Evolutionary conservation across 108 stramenopile genomes (phyloP), one percentile per base, ranked within the genome.

Genomic region (Licmophora abbreviata): DNA sequence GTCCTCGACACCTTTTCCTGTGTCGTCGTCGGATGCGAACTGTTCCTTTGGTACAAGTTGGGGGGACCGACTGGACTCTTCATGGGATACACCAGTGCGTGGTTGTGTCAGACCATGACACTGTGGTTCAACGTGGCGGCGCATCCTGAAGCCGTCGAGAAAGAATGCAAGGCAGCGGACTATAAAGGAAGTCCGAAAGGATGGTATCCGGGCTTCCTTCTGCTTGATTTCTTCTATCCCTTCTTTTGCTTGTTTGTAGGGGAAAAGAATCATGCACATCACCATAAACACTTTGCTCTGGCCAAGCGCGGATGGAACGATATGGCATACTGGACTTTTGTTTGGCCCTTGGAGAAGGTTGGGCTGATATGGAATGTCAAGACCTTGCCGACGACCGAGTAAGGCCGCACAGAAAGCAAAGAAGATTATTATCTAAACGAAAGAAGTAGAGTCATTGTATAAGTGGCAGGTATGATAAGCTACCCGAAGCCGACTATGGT

Each of bases 91-190:
- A 71, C 68, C 0, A 58, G 59, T 31, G 50, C 56, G 34, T 73
- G 71, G 71, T 44, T 77, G 3, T 77, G 72, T 48, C 68, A 73
- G 34, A 37, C 59, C 18, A 53, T 69, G 0, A 73, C 71, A 25
- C 48, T 77, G 0, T 77, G 71, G 71, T 77, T 78, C 52, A 78
- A 74, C 45, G 57, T 78, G 43, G 69, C 53, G 33, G 70, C 70
- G 44, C 76, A 78, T 63, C 71, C 76, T 17, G 59, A 59, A 3
- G 34, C 53, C 51, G 27, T 28, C 4, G 62, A 42, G 2, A 45
- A 43, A 28, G 61, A 40, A 3, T 70, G 66, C 31, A 45, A 71
- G 10, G 56, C 68, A 5, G 14, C 59, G 2, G 50, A 55, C 21
- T 47, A 42, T 18, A 69, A 69, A 36, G 59, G 42, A 11, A 43